These are phyloP conservation scores for Cyberlindnera japonica DNA, from an alignment of 805 yeast genomes.

Conservation along the genomic window DNA sequence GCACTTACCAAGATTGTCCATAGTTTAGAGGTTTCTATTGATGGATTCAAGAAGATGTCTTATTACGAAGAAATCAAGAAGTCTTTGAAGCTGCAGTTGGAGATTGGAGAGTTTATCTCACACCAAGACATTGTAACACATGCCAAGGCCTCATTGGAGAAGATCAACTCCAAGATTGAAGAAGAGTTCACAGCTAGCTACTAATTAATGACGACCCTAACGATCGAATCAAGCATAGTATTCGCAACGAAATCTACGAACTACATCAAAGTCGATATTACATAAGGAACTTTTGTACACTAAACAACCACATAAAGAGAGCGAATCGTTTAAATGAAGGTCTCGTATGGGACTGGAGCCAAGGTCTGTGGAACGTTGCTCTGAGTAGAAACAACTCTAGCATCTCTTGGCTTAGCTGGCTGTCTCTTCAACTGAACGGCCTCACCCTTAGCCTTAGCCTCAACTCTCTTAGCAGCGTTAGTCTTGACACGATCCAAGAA, in stretches of 20 bases:
- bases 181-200: slow-evolving; percentile 8
- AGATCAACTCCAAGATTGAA: slow-evolving; percentile 9
- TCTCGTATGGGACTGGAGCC: slow-evolving; percentile 99
- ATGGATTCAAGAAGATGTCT: slow-evolving; percentile 39
- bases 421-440: slow-evolving; percentile 93
- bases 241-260: too few relatives aligned
- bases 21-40: slow-evolving; percentile 40
- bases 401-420: slow-evolving; percentile 96
- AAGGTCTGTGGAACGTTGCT: slow-evolving; percentile 91
- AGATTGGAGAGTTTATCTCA: slow-evolving; percentile 32
- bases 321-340: slow-evolving; percentile 74
- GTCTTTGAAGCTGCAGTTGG: slow-evolving; percentile 38
- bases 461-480: slow-evolving; percentile 89
- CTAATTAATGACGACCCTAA: slow-evolving; percentile 1
- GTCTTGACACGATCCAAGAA: slow-evolving; percentile 97
- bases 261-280: slow-evolving; percentile 5
- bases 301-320: slow-evolving; percentile 23
- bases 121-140: slow-evolving; percentile 32
- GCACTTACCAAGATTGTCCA: slow-evolving; percentile 30
- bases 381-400: slow-evolving; percentile 78
- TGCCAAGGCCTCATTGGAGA: slow-evolving; percentile 9
- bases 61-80: slow-evolving; percentile 37
- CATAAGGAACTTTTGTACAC: slow-evolving; percentile 23
- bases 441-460: slow-evolving; percentile 93
- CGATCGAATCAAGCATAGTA: too few relatives aligned